Percentiles rank a stretch among this genome's conserved stretches.
These are phyloP conservation scores for Pestalotiopsis fici DNA, from an alignment of 2,329 filamentous ascomycete genomes.

Conservation along the genomic window DNA sequence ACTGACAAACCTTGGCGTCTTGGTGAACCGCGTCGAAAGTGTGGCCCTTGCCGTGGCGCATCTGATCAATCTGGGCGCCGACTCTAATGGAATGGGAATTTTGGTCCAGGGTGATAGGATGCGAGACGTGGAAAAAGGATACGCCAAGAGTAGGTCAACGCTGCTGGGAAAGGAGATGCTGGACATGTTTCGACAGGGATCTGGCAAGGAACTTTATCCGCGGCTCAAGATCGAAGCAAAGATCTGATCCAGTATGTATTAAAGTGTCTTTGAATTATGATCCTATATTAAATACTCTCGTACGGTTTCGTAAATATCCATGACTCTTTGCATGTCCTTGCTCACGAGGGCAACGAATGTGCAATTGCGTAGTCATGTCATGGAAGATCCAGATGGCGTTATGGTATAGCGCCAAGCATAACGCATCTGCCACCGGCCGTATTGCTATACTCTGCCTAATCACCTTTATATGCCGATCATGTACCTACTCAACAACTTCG, in stretches of 20 bases:
- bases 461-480: no score
- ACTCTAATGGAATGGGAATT: not conserved
- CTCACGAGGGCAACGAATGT: no score
- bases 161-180: not conserved
- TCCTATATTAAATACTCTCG: not conserved
- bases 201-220: not conserved
- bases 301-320: not conserved
- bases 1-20: not conserved
- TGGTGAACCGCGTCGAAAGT: not conserved
- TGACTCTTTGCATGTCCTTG: not conserved
- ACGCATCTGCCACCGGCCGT: no score
- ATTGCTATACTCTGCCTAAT: no score
- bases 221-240: not conserved
- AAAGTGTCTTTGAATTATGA: not conserved
- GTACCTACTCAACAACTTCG: no score
- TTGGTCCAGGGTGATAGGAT: conserved; percentile 1
- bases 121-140: not conserved
- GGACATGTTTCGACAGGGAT: not conserved
- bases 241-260: not conserved
- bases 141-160: not conserved
- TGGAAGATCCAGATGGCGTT: no score
- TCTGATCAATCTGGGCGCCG: not conserved
- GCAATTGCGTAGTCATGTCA: no score
- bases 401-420: no score
- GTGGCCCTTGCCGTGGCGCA: not conserved